phyloP scores from a whole-genome alignment of 352 stramenopile genomes.

The Thraustochytrium striatum region DNA sequence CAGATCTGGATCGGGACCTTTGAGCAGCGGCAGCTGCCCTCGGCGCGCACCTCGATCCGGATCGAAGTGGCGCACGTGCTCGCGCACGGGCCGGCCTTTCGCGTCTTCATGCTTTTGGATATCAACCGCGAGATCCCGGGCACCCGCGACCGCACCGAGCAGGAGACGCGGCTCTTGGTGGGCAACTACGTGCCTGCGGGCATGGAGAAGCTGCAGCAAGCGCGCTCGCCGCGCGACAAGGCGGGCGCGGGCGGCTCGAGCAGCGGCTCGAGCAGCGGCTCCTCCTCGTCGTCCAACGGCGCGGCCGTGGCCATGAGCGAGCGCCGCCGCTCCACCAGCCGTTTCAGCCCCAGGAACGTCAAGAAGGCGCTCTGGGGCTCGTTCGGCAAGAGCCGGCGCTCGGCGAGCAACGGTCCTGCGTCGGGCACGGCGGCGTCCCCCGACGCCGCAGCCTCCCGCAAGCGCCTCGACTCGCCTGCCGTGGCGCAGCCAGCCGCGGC shows the following conservation, averaged over 20 bases:
- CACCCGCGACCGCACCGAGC: background rate
- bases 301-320: background rate
- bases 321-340: background rate
- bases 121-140: background rate
- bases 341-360: slow-evolving; percentile 5
- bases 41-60: background rate
- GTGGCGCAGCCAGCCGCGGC: background rate
- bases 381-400: too few relatives aligned
- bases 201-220: background rate
- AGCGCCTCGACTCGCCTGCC: background rate
- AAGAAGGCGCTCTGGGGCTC: background rate
- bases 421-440: too few relatives aligned
- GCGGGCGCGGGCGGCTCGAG: background rate
- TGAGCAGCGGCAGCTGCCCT: background rate
- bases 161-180: slow-evolving; percentile 22
- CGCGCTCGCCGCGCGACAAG: background rate
- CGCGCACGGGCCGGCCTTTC: background rate
- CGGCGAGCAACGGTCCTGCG: background rate
- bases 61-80: slow-evolving; percentile 22
- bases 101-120: slow-evolving; percentile 18
- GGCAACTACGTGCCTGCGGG: slow-evolving; percentile 32
- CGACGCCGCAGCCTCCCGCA: background rate
- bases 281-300: background rate
- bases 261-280: background rate
- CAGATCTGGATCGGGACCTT: slow-evolving; percentile 25